phyloP scores from a whole-genome alignment of 2,329 filamentous ascomycete species.

The Falciphora oryzae region DNA sequence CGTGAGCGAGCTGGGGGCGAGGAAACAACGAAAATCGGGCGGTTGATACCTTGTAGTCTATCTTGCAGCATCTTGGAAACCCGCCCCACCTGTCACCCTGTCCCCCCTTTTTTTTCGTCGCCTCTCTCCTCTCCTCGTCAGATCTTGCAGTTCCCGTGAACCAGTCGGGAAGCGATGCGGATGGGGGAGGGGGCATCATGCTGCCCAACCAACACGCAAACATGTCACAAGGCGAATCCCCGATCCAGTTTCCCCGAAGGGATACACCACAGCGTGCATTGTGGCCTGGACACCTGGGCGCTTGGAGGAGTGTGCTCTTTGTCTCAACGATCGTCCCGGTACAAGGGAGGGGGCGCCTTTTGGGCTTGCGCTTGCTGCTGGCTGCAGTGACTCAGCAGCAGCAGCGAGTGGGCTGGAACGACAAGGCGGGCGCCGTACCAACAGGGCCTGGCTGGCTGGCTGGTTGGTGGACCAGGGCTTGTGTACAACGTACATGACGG shows the following conservation, averaged over 20 bases:
- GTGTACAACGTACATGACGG: neutral
- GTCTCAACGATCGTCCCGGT: neutral
- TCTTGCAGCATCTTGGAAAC: neutral
- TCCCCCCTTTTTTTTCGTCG: no score
- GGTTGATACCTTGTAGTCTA: neutral
- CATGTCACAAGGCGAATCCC: neutral
- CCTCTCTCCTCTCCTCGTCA: neutral
- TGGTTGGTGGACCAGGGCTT: no score
- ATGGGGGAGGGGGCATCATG: neutral
- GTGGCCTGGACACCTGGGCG: neutral
- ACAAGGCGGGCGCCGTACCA: no score
- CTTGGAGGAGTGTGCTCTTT: neutral
- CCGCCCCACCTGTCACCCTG: neutral
- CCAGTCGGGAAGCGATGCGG: neutral
- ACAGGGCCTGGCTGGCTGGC: neutral
- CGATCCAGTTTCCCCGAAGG: neutral
- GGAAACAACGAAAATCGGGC: neutral
- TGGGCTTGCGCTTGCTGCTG: neutral
- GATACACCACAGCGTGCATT: neutral
- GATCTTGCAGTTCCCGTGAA: neutral
- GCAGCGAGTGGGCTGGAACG: neutral
- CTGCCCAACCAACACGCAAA: neutral
- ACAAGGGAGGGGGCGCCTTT: neutral
- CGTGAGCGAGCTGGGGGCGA: neutral
- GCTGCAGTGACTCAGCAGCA: neutral